Evolutionary conservation across 148 eudicot species (phyloP).

Genomic region (Diospyros kaki): DNA sequence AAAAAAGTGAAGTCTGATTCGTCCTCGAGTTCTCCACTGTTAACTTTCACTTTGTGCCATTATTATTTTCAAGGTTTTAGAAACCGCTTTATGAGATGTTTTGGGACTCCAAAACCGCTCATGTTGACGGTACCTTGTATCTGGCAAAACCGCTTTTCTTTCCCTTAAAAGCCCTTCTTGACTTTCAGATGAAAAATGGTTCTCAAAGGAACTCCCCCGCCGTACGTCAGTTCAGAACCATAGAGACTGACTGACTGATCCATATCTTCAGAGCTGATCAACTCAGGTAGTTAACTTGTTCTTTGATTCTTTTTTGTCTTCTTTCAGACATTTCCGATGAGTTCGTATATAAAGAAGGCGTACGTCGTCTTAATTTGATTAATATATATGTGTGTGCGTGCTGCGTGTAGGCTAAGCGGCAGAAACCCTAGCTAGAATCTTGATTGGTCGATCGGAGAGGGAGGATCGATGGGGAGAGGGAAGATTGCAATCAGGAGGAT

Average conservation of each 20-base stretch:
- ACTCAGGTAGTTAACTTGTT: neutral
- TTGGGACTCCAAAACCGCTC: neutral
- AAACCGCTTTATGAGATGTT: conserved; percentile 4
- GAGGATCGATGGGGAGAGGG: conserved; percentile 59
- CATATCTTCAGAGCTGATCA: neutral
- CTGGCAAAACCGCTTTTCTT: neutral
- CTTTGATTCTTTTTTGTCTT: neutral
- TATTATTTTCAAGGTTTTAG: conserved; percentile 5
- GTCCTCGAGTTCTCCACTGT: conserved; percentile 13
- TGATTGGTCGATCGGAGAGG: neutral
- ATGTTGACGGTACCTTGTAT: neutral
- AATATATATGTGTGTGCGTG: too few species aligned
- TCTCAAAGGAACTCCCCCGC: neutral
- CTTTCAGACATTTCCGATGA: too few species aligned
- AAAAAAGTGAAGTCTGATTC: conserved; percentile 2
- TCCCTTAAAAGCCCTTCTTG: conserved; percentile 16
- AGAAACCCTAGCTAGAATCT: conserved; percentile 22
- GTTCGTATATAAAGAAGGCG: too few species aligned
- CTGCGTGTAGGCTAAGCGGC: too few species aligned
- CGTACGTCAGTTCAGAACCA: too few species aligned
- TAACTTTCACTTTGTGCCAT: neutral
- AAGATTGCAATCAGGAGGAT: conserved; percentile 64
- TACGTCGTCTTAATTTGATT: too few species aligned
- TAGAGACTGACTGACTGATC: too few species aligned
- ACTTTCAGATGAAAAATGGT: conserved; percentile 6